A percentile compares a stretch with the other conserved stretches of the same genome.
These are phyloP conservation scores for Mallotus repandus DNA, from an alignment of 441 rosid genomes.

Conservation along the genomic window DNA sequence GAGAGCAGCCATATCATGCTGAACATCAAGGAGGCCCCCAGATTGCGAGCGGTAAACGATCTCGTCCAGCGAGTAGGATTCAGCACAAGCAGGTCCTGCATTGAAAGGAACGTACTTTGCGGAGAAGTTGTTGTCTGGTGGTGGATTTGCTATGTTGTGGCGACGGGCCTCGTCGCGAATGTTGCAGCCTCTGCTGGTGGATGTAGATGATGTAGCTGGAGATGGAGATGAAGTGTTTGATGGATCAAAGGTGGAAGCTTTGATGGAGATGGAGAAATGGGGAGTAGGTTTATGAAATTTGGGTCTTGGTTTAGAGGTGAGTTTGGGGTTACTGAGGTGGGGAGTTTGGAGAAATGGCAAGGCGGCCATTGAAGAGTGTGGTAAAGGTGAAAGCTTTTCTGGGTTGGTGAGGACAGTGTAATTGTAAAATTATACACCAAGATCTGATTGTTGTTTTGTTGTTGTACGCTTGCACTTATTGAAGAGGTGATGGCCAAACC, in stretches of 20 bases:
- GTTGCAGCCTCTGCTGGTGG: constrained; percentile 23
- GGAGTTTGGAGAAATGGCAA: constrained; percentile 22
- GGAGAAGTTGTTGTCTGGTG: constrained; percentile 28
- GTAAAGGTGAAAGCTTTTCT: background rate
- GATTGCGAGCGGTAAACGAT: constrained; percentile 54
- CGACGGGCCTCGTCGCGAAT: constrained; percentile 57
- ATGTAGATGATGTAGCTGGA: constrained; percentile 8
- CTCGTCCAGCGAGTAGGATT: constrained; percentile 62
- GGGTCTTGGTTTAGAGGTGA: constrained; percentile 15
- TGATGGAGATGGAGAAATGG: constrained; percentile 1
- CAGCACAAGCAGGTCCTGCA: constrained; percentile 26
- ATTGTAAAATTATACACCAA: too few species aligned
- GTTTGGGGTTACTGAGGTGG: background rate
- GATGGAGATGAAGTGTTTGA: background rate
- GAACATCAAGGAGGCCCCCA: constrained; percentile 54
- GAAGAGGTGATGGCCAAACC: too few species aligned
- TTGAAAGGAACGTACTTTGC: constrained; percentile 61
- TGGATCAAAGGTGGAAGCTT: constrained; percentile 16
- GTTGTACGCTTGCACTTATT: too few species aligned
- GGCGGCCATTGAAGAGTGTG: constrained; percentile 25
- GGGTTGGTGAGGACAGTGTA: background rate
- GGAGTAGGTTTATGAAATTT: constrained; percentile 23
- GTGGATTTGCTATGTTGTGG: constrained; percentile 25
- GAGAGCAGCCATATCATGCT: constrained; percentile 50
- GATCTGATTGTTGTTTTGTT: too few species aligned